These are phyloP conservation scores for Trichoderma sp. DNA, from an alignment of 2,329 filamentous ascomycete genomes.

Conservation along the genomic window DNA sequence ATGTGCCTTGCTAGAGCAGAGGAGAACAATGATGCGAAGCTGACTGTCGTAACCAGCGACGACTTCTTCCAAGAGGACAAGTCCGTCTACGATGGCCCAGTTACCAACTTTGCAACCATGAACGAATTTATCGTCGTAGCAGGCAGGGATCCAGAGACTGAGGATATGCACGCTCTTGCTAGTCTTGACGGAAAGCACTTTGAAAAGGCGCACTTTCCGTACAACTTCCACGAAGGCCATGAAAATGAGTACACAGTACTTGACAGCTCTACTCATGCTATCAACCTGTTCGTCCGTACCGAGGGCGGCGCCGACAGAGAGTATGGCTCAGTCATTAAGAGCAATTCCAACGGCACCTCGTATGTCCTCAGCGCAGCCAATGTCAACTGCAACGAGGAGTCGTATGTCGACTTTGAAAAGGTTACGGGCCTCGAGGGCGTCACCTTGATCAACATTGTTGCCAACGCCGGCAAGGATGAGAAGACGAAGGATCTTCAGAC, in stretches of 20 bases:
- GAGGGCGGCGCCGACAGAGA: constrained; percentile 64
- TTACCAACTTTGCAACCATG: constrained; percentile 90
- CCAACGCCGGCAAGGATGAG: constrained; percentile 73
- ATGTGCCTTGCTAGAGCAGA: constrained; percentile 60
- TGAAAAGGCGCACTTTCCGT: constrained; percentile 81
- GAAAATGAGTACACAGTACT: constrained; percentile 88
- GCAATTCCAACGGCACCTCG: constrained; percentile 95
- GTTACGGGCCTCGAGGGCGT: constrained; percentile 91
- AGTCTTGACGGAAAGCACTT: constrained; percentile 84
- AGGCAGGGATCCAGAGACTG: constrained; percentile 66
- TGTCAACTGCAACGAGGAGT: constrained; percentile 76
- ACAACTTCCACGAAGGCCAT: constrained; percentile 76
- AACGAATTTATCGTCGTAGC: constrained; percentile 94
- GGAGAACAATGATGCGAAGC: constrained; percentile 60
- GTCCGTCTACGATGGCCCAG: constrained; percentile 52
- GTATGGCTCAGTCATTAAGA: constrained; percentile 91
- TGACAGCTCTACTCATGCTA: constrained; percentile 89
- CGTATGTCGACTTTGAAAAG: constrained; percentile 95
- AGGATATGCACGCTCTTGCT: constrained; percentile 73
- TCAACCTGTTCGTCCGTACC: constrained; percentile 91
- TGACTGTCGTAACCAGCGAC: constrained; percentile 74
- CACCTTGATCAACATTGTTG: constrained; percentile 80
- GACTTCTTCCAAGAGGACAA: constrained; percentile 73
- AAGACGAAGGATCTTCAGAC: constrained; percentile 83
- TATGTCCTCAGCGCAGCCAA: constrained; percentile 81